Evolutionary conservation across 2,329 filamentous ascomycete species (phyloP).

Genomic region (Cladophialophora chaetospira): DNA sequence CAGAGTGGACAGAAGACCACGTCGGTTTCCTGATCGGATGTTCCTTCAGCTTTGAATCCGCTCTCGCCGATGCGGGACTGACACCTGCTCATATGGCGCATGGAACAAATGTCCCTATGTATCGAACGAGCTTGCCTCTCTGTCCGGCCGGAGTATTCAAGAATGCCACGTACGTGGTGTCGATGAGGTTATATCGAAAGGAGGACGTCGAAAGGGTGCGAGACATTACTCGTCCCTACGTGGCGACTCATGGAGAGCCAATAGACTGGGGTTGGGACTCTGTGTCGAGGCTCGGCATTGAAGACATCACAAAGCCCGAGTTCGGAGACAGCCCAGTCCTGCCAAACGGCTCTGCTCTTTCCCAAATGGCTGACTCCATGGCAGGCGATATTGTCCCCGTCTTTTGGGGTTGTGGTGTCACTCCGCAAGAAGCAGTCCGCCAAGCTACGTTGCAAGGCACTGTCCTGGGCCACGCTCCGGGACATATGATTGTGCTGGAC

Average conservation of each 20-base stretch:
- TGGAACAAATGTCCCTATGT: constrained; percentile 62
- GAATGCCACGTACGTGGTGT: constrained; percentile 59
- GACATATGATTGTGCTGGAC: constrained; percentile 65
- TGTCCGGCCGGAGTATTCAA: constrained; percentile 62
- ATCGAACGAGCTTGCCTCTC: constrained; percentile 59
- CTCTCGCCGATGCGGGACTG: constrained; percentile 55
- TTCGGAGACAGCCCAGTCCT: constrained; percentile 57
- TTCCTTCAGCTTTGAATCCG: constrained; percentile 64
- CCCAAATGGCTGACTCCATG: constrained; percentile 31
- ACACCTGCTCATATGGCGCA: constrained; percentile 54
- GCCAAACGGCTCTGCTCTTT: constrained; percentile 39
- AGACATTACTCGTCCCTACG: constrained; percentile 57
- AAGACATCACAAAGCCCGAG: constrained; percentile 55
- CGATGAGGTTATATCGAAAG: constrained; percentile 61
- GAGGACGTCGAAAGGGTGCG: constrained; percentile 56
- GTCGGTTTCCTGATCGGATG: constrained; percentile 66
- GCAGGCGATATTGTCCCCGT: constrained; percentile 54
- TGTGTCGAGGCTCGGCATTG: constrained; percentile 55
- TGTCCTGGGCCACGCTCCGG: constrained; percentile 64
- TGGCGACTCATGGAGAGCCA: constrained; percentile 64
- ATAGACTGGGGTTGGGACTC: constrained; percentile 67
- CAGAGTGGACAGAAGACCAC: constrained; percentile 60
- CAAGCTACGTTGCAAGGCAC: constrained; percentile 55
- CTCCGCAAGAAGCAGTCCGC: constrained; percentile 66
- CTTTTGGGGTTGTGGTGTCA: constrained; percentile 68